Base-by-base conservation (phyloP, 768 basidiomycete species). In the Kwoniella sp. region DNA sequence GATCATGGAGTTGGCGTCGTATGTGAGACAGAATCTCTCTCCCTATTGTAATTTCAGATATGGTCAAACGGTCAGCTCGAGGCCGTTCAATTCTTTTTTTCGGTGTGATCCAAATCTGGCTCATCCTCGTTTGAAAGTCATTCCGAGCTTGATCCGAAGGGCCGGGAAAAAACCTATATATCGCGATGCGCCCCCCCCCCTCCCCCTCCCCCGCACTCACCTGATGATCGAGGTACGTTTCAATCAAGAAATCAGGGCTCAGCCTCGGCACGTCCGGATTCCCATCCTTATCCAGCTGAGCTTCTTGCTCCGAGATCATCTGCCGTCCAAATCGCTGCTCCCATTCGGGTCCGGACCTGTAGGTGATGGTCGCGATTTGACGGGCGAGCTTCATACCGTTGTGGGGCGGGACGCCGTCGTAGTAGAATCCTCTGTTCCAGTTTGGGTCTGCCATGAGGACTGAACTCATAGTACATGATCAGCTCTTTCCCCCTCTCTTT, bases 371-470 rank as follows among this genome's bases (percentile, higher is more conserved):
- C 12, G 96, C 96, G 70, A 99, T 98, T 83, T 99, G 96, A 70
- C 96, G 86, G 28, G 96, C 96, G 22, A 99, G 86, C 79, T 99
- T 99, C 93, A 99, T 97, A 29, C 96, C 96, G 0, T 88, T 91
- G 78, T 99, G 96, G 0, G 96, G 96, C 1, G 96, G 96, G n/a
- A 94, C 79, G 8, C 85, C 85, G 65, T 95, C 92, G 78, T 99
- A 99, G 79, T 99, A 99, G 81, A 95, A 98, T 3, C 96, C 96
- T 37, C 93, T 89, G 67, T 98, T 99, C 96, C 96, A 99, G 69
- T 98, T 97, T 0, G 95, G 95, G 81, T 99, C 96, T 1, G 95
- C 91, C 96, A 99, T 99, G 58, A 99, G 86, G 20, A 99, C 96
- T 97, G 67, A n/a, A 34, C 25, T 26, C 20, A 34, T 37, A 13